These are phyloP conservation scores for Lepidopterella palustris DNA, from an alignment of 495 filamentous ascomycete genomes.

Conservation along the genomic window DNA sequence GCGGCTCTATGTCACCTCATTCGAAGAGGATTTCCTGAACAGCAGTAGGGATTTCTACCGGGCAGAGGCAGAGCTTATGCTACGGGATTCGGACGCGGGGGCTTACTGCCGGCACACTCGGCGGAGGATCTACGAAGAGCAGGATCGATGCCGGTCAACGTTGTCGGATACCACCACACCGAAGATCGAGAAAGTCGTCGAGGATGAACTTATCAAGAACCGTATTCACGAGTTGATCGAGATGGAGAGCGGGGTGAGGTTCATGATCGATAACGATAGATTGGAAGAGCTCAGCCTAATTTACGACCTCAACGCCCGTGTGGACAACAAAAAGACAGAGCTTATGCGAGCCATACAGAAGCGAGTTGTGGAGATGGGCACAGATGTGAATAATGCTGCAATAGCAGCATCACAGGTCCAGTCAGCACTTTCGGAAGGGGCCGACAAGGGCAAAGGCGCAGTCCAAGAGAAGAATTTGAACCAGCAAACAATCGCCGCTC, in stretches of 20 bases:
- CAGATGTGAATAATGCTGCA: conserved; percentile 69
- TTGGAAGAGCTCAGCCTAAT: conserved; percentile 67
- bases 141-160: conserved; percentile 71
- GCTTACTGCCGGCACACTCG: conserved; percentile 75
- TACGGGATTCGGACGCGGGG: conserved; percentile 72
- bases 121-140: conserved; percentile 70
- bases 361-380: conserved; percentile 73
- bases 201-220: conserved; percentile 67
- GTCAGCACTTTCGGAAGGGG: conserved; percentile 16
- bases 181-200: conserved; percentile 73
- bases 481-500: conserved; percentile 69
- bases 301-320: conserved; percentile 67
- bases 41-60: conserved; percentile 69
- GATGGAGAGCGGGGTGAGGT: conserved; percentile 75
- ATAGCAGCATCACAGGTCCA: conserved; percentile 32
- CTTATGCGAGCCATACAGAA: conserved; percentile 63
- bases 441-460: conserved; percentile 31
- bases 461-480: conserved; percentile 41
- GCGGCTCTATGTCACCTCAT: conserved; percentile 76
- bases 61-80: conserved; percentile 61
- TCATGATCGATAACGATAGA: conserved; percentile 89
- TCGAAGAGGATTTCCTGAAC: conserved; percentile 70
- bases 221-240: conserved; percentile 76
- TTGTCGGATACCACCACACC: conserved; percentile 59
- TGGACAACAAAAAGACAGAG: conserved; percentile 67